Percentiles rank a stretch among this genome's conserved stretches.
phyloP scores from a whole-genome alignment of 2,329 filamentous ascomycete species.

The Diaporthe ilicicola region DNA sequence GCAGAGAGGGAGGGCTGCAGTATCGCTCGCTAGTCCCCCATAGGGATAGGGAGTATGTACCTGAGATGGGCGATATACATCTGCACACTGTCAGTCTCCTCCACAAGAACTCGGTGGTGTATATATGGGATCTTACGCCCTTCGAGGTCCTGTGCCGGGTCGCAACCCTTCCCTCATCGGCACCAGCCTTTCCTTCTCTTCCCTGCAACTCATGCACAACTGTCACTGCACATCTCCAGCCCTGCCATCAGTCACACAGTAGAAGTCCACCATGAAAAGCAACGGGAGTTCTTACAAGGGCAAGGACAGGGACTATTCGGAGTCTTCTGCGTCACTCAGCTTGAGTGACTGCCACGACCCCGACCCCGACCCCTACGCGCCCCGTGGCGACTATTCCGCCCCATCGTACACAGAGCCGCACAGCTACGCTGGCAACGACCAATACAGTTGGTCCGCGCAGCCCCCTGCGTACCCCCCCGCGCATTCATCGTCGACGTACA shows the following conservation, averaged over 20 bases:
- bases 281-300: slow-evolving; percentile 8
- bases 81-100: not conserved
- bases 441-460: not conserved
- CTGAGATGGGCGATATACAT: not conserved
- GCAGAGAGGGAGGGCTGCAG: slow-evolving; percentile 11
- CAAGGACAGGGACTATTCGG: not conserved
- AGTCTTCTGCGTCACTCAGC: not conserved
- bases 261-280: slow-evolving; percentile 16
- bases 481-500: not conserved
- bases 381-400: not conserved
- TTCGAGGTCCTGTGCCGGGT: not conserved
- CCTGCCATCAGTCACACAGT: not conserved
- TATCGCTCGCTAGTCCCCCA: slow-evolving; percentile 6
- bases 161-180: not conserved
- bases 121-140: slow-evolving; percentile 14
- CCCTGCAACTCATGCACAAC: not conserved
- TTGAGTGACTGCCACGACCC: not conserved
- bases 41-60: not conserved
- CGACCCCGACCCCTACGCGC: not conserved
- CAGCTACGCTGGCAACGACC: not conserved
- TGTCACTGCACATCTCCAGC: not conserved
- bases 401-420: not conserved
- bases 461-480: not conserved
- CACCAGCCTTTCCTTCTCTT: not conserved
- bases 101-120: not conserved